A percentile compares a stretch with the other conserved stretches of the same genome.
Conservation (phyloP, 1,284 basidiomycete species). For the Papiliotrema laurentii region DNA sequence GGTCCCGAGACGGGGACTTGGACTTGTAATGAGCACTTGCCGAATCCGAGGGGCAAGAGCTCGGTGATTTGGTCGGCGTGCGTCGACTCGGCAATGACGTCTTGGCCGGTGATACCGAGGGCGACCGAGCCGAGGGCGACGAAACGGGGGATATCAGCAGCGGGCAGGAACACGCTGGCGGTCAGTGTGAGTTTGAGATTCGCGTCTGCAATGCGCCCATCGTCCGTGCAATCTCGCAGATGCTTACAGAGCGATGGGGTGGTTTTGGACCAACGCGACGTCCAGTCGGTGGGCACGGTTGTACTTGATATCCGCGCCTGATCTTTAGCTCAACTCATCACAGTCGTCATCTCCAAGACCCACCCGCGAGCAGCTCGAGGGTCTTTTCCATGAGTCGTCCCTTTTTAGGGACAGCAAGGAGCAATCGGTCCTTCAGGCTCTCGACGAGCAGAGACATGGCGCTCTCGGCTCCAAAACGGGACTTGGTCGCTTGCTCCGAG, state of each 20-base stretch:
- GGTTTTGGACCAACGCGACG: constrained; percentile 87
- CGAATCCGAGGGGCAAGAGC: constrained; percentile 81
- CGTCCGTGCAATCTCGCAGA: too few relatives aligned
- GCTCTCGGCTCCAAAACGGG: constrained; percentile 44
- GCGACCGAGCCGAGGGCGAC: constrained; percentile 92
- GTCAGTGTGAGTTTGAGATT: not conserved
- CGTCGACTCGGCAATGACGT: constrained; percentile 87
- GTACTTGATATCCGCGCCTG: constrained; percentile 96
- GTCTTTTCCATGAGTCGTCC: constrained; percentile 93
- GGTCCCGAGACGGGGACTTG: constrained; percentile 81
- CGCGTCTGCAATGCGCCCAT: too few relatives aligned
- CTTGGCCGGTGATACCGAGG: constrained; percentile 67
- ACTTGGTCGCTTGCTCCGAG: constrained; percentile 11
- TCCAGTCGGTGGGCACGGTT: constrained; percentile 83
- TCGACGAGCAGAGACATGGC: constrained; percentile 53
- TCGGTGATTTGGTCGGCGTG: constrained; percentile 75
- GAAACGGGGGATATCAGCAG: constrained; percentile 95
- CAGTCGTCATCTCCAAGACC: constrained; percentile 2
- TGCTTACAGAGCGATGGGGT: constrained; percentile 81
- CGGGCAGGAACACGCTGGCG: constrained; percentile 88
- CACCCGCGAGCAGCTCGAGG: constrained; percentile 74
- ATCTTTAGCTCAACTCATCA: not conserved
- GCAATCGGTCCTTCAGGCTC: constrained; percentile 63
- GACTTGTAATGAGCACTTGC: constrained; percentile 89
- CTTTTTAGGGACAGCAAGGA: constrained; percentile 98